phyloP scores from a whole-genome alignment of 2,329 filamentous ascomycete genomes.

The Shiraia sp. region DNA sequence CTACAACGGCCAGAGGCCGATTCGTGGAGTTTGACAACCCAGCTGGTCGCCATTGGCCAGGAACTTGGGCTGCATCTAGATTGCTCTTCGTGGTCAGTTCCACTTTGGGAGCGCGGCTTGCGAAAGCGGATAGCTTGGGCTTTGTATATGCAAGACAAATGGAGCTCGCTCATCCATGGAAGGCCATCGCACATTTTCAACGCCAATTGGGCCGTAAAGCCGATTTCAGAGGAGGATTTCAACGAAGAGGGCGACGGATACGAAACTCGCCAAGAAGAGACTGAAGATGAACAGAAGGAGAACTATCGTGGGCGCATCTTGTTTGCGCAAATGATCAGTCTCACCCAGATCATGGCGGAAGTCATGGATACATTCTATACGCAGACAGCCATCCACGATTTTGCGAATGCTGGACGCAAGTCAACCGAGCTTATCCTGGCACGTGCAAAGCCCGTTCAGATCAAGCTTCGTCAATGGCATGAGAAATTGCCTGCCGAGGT shows the following conservation, averaged over 20 bases:
- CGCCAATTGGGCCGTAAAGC: conserved; percentile 75
- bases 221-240: conserved; percentile 70
- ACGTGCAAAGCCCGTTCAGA: conserved; percentile 78
- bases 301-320: conserved; percentile 70
- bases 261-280: conserved; percentile 50
- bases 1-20: conserved; percentile 76
- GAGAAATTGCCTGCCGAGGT: conserved; percentile 64
- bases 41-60: conserved; percentile 83
- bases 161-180: conserved; percentile 83
- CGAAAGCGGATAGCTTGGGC: conserved; percentile 89
- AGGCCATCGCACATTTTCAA: conserved; percentile 76
- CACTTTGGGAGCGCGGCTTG: conserved; percentile 82
- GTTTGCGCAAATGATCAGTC: conserved; percentile 74
- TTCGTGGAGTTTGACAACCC: conserved; percentile 83
- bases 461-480: conserved; percentile 84
- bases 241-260: conserved; percentile 64
- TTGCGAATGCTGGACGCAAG: conserved; percentile 67
- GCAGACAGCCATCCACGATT: conserved; percentile 72
- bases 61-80: conserved; percentile 89
- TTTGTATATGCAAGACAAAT: conserved; percentile 92
- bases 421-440: conserved; percentile 74
- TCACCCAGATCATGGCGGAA: conserved; percentile 76
- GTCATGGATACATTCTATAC: conserved; percentile 85
- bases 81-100: conserved; percentile 84
- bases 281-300: conserved; percentile 63